Evolutionary conservation across 208 protist genomes (phyloP).

Genomic region (Leishmania gerbilli): DNA sequence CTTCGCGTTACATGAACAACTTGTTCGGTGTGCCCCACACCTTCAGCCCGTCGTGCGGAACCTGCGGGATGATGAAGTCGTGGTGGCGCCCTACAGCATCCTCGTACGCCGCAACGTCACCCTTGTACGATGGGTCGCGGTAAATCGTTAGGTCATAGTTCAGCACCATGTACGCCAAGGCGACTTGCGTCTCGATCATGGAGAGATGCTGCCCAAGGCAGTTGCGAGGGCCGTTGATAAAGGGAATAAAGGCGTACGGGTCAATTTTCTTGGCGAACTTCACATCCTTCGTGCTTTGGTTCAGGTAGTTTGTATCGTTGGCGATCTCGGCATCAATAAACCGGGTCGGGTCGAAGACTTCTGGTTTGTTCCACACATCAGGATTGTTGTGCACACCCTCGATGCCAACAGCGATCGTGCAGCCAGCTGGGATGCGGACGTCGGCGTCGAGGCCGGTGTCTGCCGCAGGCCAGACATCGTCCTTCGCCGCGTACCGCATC

Average conservation of each 20-base stretch:
- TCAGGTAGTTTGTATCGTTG: slow-evolving; percentile 72
- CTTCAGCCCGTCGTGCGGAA: slow-evolving; percentile 80
- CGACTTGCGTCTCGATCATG: slow-evolving; percentile 88
- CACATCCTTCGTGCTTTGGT: slow-evolving; percentile 31
- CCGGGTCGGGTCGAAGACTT: slow-evolving; percentile 77
- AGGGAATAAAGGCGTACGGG: slow-evolving; percentile 91
- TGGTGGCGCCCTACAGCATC: slow-evolving; percentile 76
- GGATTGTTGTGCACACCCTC: slow-evolving; percentile 80
- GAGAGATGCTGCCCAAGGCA: slow-evolving; percentile 92
- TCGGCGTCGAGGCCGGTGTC: slow-evolving; percentile 81
- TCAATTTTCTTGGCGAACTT: slow-evolving; percentile 74
- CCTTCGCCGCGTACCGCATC: slow-evolving; percentile 77
- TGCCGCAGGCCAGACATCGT: slow-evolving; percentile 68
- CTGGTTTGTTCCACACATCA: slow-evolving; percentile 81
- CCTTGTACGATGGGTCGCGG: slow-evolving; percentile 31
- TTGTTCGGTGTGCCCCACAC: slow-evolving; percentile 47
- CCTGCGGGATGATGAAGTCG: slow-evolving; percentile 82
- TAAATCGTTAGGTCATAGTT: slow-evolving; percentile 78
- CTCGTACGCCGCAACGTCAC: slow-evolving; percentile 38
- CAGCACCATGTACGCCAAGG: slow-evolving; percentile 69
- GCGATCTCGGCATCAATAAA: slow-evolving; percentile 82
- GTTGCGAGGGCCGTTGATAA: slow-evolving; percentile 93
- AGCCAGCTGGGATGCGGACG: slow-evolving; percentile 73
- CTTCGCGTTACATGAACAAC: background rate
- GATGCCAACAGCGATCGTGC: slow-evolving; percentile 81